Conservation (phyloP, 139 green algal species). For the Chloropicon primus region DNA sequence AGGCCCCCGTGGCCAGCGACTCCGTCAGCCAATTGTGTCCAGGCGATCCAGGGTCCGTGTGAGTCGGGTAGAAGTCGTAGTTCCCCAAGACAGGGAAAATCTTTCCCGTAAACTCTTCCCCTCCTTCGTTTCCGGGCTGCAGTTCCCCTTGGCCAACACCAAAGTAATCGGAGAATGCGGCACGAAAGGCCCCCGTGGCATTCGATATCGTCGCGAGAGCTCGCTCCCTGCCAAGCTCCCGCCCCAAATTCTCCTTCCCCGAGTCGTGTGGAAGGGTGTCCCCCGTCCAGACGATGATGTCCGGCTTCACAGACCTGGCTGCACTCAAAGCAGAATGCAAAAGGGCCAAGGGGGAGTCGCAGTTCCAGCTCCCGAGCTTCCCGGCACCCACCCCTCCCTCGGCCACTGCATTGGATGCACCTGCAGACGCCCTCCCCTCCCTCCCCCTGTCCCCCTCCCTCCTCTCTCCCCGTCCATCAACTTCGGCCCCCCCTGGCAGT, state of each 20-base stretch:
- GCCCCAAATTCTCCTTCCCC: neutral
- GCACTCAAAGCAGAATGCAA: conserved; percentile 4
- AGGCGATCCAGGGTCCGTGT: neutral
- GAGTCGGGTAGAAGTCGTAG: neutral
- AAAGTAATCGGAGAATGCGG: neutral
- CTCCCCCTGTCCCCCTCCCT: no score
- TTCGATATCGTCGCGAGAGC: neutral
- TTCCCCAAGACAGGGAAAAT: neutral
- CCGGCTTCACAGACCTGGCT: neutral
- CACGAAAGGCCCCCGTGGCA: neutral
- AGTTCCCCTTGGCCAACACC: neutral
- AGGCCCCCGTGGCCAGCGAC: neutral
- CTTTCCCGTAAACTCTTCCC: no score
- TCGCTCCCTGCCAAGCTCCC: neutral
- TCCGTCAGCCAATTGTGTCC: neutral
- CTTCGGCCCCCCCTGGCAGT: neutral
- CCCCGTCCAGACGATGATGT: conserved; percentile 6
- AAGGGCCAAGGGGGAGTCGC: neutral
- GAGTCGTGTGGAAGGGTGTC: conserved; percentile 1
- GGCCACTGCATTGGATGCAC: neutral
- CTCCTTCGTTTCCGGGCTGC: neutral
- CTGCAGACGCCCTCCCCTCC: neutral
- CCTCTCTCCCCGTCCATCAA: no score
- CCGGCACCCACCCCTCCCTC: neutral
- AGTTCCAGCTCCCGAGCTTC: neutral